Conservation (phyloP, 768 basidiomycete species). For the Termitomyces sp. region DNA sequence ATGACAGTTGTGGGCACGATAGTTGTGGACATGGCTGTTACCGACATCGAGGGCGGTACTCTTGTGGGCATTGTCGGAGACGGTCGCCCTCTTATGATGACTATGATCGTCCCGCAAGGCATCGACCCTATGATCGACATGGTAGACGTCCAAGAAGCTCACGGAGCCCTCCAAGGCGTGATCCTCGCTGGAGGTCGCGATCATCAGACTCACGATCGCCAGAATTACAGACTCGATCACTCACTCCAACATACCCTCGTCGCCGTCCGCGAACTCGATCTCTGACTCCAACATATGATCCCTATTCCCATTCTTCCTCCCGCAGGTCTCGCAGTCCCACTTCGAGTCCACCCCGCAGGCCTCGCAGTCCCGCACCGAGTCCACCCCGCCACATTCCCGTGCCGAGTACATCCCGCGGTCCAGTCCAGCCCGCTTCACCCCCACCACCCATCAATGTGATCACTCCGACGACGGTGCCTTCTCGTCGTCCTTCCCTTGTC, state of each 20-base stretch:
- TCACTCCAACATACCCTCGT: not conserved
- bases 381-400: not conserved
- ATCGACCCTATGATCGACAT: not conserved
- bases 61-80: not conserved
- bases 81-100: constrained; percentile 1
- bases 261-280: not conserved
- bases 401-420: not conserved
- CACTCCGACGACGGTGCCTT: constrained; percentile 8
- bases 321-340: not conserved
- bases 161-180: no score
- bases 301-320: not conserved
- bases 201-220: not conserved
- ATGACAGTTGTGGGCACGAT: not conserved
- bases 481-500: constrained; percentile 7
- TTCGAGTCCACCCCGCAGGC: not conserved
- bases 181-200: not conserved
- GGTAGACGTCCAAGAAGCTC: not conserved
- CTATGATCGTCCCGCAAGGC: not conserved
- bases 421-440: not conserved
- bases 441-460: constrained; percentile 12
- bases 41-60: constrained; percentile 7
- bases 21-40: not conserved
- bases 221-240: not conserved
- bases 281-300: not conserved
- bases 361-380: not conserved